phyloP scores from a whole-genome alignment of 2,329 filamentous ascomycete genomes.

The Botryosphaeria dothidea region DNA sequence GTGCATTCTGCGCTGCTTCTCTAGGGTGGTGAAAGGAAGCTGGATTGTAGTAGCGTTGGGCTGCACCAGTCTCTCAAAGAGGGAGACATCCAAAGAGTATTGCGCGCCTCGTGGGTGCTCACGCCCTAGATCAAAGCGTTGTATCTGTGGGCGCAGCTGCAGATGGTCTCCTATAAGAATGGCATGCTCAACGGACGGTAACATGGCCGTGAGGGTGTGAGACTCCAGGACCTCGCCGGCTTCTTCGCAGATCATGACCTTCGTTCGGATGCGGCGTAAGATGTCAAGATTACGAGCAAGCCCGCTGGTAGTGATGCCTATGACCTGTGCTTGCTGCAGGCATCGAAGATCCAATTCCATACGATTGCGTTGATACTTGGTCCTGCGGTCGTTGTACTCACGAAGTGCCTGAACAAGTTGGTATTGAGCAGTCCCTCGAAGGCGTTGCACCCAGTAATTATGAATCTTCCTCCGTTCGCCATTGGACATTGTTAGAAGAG shows the following conservation, averaged over 20 bases:
- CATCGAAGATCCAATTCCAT: constrained; percentile 13
- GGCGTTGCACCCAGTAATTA: constrained; percentile 16
- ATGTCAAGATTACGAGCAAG: constrained; percentile 57
- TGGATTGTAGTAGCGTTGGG: constrained; percentile 15
- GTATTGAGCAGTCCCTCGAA: not conserved
- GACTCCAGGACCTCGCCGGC: constrained; percentile 69
- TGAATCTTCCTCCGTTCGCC: constrained; percentile 20
- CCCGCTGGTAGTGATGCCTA: constrained; percentile 63
- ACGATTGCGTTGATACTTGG: not conserved
- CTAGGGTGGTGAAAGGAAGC: constrained; percentile 36
- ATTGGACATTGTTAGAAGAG: constrained; percentile 4
- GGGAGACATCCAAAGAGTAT: constrained; percentile 59
- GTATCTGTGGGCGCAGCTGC: constrained; percentile 61
- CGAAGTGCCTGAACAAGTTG: not conserved
- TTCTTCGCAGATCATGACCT: constrained; percentile 67
- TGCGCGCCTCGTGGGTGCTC: constrained; percentile 50
- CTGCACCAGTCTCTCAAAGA: constrained; percentile 62
- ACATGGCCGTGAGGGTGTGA: constrained; percentile 60
- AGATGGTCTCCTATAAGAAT: constrained; percentile 66
- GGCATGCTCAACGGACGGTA: constrained; percentile 61
- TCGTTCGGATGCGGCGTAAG: constrained; percentile 52
- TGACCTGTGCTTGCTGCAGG: constrained; percentile 48
- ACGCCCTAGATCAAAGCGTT: constrained; percentile 56
- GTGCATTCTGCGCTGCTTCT: constrained; percentile 66
- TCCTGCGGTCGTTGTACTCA: not conserved